phyloP scores from a whole-genome alignment of 2,329 filamentous ascomycete genomes.

The Chaetomiaceae sp. region DNA sequence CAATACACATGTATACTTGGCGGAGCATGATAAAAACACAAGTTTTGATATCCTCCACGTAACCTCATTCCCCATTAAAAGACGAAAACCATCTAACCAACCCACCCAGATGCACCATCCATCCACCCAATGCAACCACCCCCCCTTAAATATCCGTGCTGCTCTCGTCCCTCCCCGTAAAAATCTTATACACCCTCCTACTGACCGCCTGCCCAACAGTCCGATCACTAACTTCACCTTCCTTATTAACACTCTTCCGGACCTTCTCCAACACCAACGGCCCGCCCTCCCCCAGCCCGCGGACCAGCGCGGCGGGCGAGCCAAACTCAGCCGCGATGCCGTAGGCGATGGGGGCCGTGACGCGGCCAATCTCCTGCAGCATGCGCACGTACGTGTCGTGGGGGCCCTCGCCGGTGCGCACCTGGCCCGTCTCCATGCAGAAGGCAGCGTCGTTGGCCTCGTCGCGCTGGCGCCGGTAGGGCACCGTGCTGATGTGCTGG shows the following conservation, averaged over 20 bases:
- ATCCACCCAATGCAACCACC: neutral
- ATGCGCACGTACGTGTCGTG: constrained; percentile 67
- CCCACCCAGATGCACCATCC: neutral
- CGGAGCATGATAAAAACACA: too few species aligned
- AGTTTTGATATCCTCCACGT: too few species aligned
- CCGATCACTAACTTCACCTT: constrained; percentile 52
- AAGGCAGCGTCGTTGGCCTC: constrained; percentile 52
- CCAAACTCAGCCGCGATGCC: constrained; percentile 60
- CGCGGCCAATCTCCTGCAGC: constrained; percentile 68
- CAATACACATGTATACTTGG: too few species aligned
- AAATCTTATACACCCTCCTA: constrained; percentile 54
- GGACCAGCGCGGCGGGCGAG: constrained; percentile 53
- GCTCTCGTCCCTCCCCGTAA: constrained; percentile 50
- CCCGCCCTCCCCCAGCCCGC: constrained; percentile 54
- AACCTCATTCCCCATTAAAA: too few species aligned
- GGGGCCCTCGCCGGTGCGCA: constrained; percentile 61
- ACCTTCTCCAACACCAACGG: constrained; percentile 59
- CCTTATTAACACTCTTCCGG: constrained; percentile 50
- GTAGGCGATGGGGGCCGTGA: constrained; percentile 68
- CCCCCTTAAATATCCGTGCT: constrained; percentile 48
- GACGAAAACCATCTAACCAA: neutral
- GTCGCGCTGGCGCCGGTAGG: constrained; percentile 58
- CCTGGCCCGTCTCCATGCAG: constrained; percentile 75
- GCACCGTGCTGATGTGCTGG: constrained; percentile 71
- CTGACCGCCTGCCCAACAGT: constrained; percentile 55